These are phyloP conservation scores for Colletotrichum sp. DNA, from an alignment of 2,329 filamentous ascomycete genomes.

Conservation along the genomic window DNA sequence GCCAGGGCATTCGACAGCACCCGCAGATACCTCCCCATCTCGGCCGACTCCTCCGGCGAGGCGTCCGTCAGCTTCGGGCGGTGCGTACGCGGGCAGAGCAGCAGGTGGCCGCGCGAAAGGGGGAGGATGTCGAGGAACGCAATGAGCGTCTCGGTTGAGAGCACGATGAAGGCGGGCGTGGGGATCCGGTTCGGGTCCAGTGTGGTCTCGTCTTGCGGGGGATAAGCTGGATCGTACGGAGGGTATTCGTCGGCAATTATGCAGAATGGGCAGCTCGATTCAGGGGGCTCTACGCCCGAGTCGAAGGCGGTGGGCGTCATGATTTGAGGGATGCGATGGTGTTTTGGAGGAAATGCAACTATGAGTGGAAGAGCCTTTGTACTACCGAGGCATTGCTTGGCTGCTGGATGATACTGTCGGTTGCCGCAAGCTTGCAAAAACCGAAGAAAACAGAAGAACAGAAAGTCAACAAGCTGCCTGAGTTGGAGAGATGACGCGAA, in stretches of 20 bases:
- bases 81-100: slow-evolving; percentile 81
- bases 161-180: slow-evolving; percentile 67
- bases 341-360: not conserved
- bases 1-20: slow-evolving; percentile 75
- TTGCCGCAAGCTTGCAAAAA: not conserved
- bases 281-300: slow-evolving; percentile 25
- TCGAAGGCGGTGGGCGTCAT: slow-evolving; percentile 20
- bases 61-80: slow-evolving; percentile 79
- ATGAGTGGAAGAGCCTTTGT: not conserved
- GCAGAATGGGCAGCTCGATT: slow-evolving; percentile 65
- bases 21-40: slow-evolving; percentile 72
- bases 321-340: not conserved
- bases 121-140: slow-evolving; percentile 96
- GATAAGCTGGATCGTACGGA: slow-evolving; percentile 49
- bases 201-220: slow-evolving; percentile 42
- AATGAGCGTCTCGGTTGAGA: slow-evolving; percentile 78
- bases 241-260: slow-evolving; percentile 56
- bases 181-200: slow-evolving; percentile 37
- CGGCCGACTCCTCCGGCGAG: slow-evolving; percentile 64
- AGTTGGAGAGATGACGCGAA: not conserved
- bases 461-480: not conserved
- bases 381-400: not conserved
- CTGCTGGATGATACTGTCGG: not conserved
- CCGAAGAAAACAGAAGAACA: not conserved
- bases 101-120: slow-evolving; percentile 80